These are phyloP conservation scores for Kluyveromyces sp. DNA, from an alignment of 1,139 yeast species.

Conservation along the genomic window DNA sequence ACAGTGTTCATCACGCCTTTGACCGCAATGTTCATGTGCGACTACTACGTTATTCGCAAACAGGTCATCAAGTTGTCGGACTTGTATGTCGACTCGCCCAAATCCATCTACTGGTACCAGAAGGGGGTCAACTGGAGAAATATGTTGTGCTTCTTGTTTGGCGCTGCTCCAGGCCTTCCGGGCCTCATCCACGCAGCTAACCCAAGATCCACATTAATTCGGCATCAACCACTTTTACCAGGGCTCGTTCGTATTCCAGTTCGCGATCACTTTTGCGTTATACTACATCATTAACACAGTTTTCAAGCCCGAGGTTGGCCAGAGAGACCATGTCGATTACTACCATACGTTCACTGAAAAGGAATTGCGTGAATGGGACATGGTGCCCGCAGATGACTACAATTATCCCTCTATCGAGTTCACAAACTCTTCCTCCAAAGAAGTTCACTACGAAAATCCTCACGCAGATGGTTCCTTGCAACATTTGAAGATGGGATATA, in stretches of 20 bases:
- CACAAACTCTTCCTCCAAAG: not conserved
- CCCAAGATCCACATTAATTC: slow-evolving; percentile 12
- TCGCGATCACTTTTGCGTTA: slow-evolving; percentile 1
- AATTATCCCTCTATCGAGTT: not conserved
- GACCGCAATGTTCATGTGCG: slow-evolving; percentile 30
- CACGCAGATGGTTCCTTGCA: too few species aligned
- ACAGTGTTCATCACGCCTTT: slow-evolving; percentile 33
- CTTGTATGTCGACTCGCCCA: slow-evolving; percentile 22
- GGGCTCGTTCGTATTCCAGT: slow-evolving; percentile 18
- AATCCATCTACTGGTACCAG: slow-evolving; percentile 30
- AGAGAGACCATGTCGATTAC: slow-evolving; percentile 30
- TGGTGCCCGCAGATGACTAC: not conserved
- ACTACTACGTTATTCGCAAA: slow-evolving; percentile 28
- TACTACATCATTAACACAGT: slow-evolving; percentile 1
- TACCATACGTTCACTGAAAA: slow-evolving; percentile 31
- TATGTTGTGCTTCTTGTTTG: slow-evolving; percentile 12
- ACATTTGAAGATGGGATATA: too few species aligned
- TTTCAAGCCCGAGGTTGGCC: slow-evolving; percentile 22
- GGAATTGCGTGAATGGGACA: slow-evolving; percentile 8
- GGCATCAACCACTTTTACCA: slow-evolving; percentile 17
- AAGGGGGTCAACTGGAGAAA: slow-evolving; percentile 27
- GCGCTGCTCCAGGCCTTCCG: slow-evolving; percentile 26
- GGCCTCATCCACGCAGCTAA: slow-evolving; percentile 25
- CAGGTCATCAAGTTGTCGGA: slow-evolving; percentile 28
- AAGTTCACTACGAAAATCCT: not conserved